Evolutionary conservation across 1,284 basidiomycete genomes (phyloP).

Genomic region (Omphalotus olearius): DNA sequence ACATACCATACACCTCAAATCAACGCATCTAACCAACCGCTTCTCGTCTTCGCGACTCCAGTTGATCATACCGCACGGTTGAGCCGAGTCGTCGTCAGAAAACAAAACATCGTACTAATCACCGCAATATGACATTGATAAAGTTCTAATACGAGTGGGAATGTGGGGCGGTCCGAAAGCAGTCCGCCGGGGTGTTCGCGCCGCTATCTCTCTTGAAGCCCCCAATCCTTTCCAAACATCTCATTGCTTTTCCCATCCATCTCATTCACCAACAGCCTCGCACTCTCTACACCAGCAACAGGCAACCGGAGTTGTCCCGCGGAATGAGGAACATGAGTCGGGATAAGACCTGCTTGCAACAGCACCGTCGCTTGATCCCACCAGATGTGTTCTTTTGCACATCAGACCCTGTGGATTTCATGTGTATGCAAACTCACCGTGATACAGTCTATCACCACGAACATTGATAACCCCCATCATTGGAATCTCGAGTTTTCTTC

Average conservation of each 20-base stretch:
- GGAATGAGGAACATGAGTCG: conserved; percentile 30
- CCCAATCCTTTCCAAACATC: conserved; percentile 37
- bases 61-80: background rate
- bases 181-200: too few species aligned
- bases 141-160: too few species aligned
- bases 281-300: conserved; percentile 35
- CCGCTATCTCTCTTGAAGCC: conserved; percentile 18
- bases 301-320: conserved; percentile 32
- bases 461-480: conserved; percentile 55
- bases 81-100: too few species aligned
- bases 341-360: conserved; percentile 37
- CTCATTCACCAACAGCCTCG: conserved; percentile 35
- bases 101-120: too few species aligned
- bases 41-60: conserved; percentile 15
- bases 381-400: conserved; percentile 47
- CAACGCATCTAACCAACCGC: conserved; percentile 15
- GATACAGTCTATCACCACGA: conserved; percentile 48
- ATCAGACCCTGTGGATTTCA: background rate
- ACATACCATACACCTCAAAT: conserved; percentile 17
- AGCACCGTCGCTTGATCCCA: conserved; percentile 44
- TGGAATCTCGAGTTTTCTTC: conserved; percentile 43
- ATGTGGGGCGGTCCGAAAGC: too few species aligned
- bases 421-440: conserved; percentile 26
- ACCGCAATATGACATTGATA: too few species aligned
- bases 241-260: conserved; percentile 35